These are phyloP conservation scores for Pichia occidentalis DNA, from an alignment of 805 yeast species.

Conservation along the genomic window DNA sequence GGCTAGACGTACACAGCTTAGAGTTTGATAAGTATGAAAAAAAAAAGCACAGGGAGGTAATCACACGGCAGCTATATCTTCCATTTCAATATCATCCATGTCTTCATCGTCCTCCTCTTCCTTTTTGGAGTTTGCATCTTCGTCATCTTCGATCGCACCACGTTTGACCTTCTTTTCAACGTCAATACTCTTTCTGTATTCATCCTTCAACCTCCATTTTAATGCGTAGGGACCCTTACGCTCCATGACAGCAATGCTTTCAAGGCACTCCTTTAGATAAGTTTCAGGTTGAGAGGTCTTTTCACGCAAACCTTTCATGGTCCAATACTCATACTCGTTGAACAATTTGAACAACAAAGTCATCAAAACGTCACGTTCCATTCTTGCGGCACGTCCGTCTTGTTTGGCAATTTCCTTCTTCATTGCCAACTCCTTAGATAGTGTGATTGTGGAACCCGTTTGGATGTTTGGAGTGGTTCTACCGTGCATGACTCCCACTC, in stretches of 20 bases:
- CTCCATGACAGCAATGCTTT: conserved; percentile 79
- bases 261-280: conserved; percentile 84
- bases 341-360: conserved; percentile 83
- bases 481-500: conserved; percentile 84
- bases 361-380: conserved; percentile 87
- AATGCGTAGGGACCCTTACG: conserved; percentile 95
- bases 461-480: conserved; percentile 80
- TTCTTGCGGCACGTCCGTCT: conserved; percentile 87
- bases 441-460: conserved; percentile 58
- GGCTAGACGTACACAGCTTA: too few species aligned
- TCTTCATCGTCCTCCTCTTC: conserved; percentile 52
- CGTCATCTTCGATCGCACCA: conserved; percentile 42
- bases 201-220: conserved; percentile 84
- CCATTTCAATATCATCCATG: conserved; percentile 72
- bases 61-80: conserved; percentile 48
- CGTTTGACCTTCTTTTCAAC: conserved; percentile 63
- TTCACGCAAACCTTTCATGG: conserved; percentile 87
- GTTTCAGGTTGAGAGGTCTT: conserved; percentile 94
- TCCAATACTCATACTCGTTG: conserved; percentile 96
- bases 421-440: conserved; percentile 50
- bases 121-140: conserved; percentile 27
- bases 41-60: not conserved
- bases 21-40: too few species aligned
- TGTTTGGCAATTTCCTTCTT: conserved; percentile 48
- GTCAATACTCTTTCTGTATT: conserved; percentile 74